Percentiles rank a stretch among this genome's conserved stretches.
phyloP scores from a whole-genome alignment of 2,329 filamentous ascomycete genomes.

The Fusarium newnesense region DNA sequence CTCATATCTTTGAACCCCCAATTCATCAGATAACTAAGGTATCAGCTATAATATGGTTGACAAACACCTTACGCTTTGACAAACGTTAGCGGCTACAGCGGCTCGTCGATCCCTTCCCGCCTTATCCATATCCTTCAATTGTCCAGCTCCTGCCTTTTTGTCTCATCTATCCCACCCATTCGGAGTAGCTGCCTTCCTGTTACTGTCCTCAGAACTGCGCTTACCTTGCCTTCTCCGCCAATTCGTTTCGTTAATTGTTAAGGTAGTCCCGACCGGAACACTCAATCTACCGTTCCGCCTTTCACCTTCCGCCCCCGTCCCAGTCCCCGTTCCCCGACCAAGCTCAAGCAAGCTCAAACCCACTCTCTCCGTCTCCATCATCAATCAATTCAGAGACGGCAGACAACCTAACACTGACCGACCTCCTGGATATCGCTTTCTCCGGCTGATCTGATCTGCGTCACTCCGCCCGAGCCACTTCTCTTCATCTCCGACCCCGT shows the following conservation, averaged over 20 bases:
- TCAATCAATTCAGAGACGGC: constrained; percentile 24
- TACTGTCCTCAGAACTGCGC: background rate
- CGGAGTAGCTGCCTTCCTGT: background rate
- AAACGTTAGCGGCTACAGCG: constrained; percentile 25
- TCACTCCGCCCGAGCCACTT: constrained; percentile 5
- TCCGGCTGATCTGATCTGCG: background rate
- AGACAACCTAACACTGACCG: background rate
- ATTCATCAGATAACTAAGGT: background rate
- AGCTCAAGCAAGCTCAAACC: constrained; percentile 23
- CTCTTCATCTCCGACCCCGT: constrained; percentile 12
- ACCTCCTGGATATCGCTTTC: constrained; percentile 4
- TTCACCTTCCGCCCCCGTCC: constrained; percentile 27
- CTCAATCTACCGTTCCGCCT: constrained; percentile 32
- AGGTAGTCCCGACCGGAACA: constrained; percentile 25
- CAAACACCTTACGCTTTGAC: constrained; percentile 7
- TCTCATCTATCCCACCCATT: constrained; percentile 14
- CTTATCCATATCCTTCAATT: constrained; percentile 10
- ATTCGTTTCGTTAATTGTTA: constrained; percentile 5
- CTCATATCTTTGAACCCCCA: background rate
- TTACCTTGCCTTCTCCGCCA: background rate
- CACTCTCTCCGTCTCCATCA: constrained; percentile 24
- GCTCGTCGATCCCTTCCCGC: constrained; percentile 31
- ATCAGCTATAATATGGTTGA: background rate
- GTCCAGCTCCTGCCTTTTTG: background rate
- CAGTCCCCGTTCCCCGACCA: constrained; percentile 32